These are phyloP conservation scores for Ophiocordyceps robertsii DNA, from an alignment of 2,329 filamentous ascomycete genomes.

Conservation along the genomic window DNA sequence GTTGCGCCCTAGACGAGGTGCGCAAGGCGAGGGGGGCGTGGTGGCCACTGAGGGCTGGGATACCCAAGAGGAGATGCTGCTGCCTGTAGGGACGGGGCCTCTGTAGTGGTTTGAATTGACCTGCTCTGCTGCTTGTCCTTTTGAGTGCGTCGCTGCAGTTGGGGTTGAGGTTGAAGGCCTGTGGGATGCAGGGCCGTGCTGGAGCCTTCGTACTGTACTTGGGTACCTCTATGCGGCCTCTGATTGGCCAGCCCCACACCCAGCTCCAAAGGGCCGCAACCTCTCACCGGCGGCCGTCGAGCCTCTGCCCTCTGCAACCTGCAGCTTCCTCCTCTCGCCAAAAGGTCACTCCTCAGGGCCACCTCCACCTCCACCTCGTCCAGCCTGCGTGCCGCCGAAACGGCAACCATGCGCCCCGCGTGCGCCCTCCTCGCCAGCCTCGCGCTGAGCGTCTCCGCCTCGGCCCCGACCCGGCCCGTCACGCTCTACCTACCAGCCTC, in stretches of 20 bases:
- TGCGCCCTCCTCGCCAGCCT: neutral
- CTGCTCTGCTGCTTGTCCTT: too few relatives aligned
- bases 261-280: neutral
- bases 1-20: constrained; percentile 11
- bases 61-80: neutral
- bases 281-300: too few relatives aligned
- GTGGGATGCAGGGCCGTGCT: too few relatives aligned
- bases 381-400: neutral
- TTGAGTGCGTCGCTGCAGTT: too few relatives aligned
- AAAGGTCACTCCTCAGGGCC: neutral
- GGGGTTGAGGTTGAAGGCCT: too few relatives aligned
- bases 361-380: neutral
- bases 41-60: neutral
- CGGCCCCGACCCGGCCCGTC: constrained; percentile 18
- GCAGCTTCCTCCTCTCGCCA: neutral
- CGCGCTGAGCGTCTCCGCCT: constrained; percentile 11
- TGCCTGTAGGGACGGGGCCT: too few relatives aligned
- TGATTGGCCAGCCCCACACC: neutral
- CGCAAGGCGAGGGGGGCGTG: neutral
- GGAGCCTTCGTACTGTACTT: too few relatives aligned
- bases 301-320: neutral
- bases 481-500: constrained; percentile 33
- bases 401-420: neutral
- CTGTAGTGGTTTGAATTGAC: too few relatives aligned
- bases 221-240: too few relatives aligned